Evolutionary conservation across 202 grass and related monocot species (phyloP), one percentile per base, ranked within the genome.

Genomic region (Schoenoplectus tabernaemontani): DNA sequence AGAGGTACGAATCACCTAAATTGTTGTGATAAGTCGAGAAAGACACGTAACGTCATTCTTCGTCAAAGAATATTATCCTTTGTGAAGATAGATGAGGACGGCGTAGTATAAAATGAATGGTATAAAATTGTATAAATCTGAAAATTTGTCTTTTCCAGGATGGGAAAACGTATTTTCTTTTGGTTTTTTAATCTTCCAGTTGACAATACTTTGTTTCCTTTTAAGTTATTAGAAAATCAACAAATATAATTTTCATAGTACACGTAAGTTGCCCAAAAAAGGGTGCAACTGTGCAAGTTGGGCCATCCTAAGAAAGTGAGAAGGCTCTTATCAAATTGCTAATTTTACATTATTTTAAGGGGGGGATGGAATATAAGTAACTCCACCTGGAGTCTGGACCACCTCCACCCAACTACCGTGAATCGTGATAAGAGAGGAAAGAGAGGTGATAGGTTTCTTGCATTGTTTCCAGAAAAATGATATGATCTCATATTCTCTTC

Each of bases 381-480:
- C n/a, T n/a, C n/a, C n/a, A n/a, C n/a, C n/a, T n/a, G n/a, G n/a
- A 19, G 81, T 17, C 69, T 81, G 77, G 67, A 65, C 80, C 73
- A 65, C 84, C 72, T 67, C 79, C 71, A 89, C n/a, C 83, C 93
- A 87, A 83, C 89, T 34, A 37, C 87, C 84, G n/a, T n/a, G n/a
- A 37, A 4, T n/a, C n/a, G 20, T 93, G 90, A 96, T 93, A 92
- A 89, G 88, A 83, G 85, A 75, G 62, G 64, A 67, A 36, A 76
- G n/a, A 83, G 68, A 83, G 36, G 19, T 78, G 87, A 91, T 89
- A 89, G 72, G 86, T 15, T 37, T 30, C 46, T 82, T 91, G 77
- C 74, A 63, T 67, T 84, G 17, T 11, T 41, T 41, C 36, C 0
- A 41, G 36, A 41, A 41, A 41, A 41, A 66, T 66, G 63, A 66